Base-by-base conservation (phyloP, 2,329 filamentous ascomycete species). In the Chaetoscypha palmicola region DNA sequence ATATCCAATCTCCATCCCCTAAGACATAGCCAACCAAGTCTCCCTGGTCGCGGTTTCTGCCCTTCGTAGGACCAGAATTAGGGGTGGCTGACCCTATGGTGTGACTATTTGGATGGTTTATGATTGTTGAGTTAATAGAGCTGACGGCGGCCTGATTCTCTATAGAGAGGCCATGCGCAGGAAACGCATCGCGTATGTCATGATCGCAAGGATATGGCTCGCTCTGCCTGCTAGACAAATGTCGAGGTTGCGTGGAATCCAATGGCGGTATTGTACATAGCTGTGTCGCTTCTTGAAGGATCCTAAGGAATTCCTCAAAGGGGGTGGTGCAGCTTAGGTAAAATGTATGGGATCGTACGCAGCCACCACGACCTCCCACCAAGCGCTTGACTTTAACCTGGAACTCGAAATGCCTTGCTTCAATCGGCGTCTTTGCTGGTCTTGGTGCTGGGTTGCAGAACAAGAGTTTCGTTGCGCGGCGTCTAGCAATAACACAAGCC, bases 231-330 rank as follows among this genome's bases (percentile, higher is more conserved):
- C n/a, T n/a, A n/a, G n/a, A n/a, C n/a, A n/a, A n/a, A n/a, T n/a
- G n/a, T n/a, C n/a, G n/a, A n/a, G n/a, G n/a, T n/a, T n/a, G n/a
- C n/a, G n/a, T n/a, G n/a, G n/a, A n/a, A n/a, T n/a, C n/a, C n/a
- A n/a, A n/a, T n/a, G 42, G 43, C 23, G 47, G 44, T 10, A 49
- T 52, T 11, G 22, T 34, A 28, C 43, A 46, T 16, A 41, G 22
- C 12, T 33, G 12, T 8, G 47, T 52, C 23, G 23, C 41, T 11
- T 48, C 38, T 35, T 36, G 47, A 10, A 52, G 38, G 5, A 28
- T 30, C 4, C 33, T 33, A 12, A 47, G 44, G 21, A 52, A 42
- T 3, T 38, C 34, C 3, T 43, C 4, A 19, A 52, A 52, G 9
- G 43, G 33, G 12, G 43, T 34, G 23, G 23, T 24, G 14, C 37